Evolutionary conservation across 2,329 filamentous ascomycete species (phyloP).

Genomic region (Metarhizium sp.): DNA sequence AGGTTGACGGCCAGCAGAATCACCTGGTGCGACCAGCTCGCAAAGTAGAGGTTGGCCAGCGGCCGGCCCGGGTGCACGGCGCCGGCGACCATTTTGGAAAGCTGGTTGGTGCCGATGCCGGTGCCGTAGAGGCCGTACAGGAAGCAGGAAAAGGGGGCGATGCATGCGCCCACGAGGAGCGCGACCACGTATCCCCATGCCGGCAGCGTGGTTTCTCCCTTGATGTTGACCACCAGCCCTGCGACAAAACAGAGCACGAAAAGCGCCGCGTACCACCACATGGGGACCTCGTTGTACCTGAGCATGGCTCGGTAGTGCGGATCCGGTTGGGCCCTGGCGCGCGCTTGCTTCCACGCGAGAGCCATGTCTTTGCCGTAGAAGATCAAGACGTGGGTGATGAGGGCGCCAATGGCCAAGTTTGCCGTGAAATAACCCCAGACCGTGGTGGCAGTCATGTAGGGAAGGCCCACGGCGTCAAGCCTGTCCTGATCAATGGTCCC

Average conservation of each 20-base stretch:
- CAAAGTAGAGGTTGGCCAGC: slow-evolving; percentile 49
- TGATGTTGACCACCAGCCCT: slow-evolving; percentile 24
- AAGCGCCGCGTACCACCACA: slow-evolving; percentile 26
- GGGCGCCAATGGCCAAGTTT: slow-evolving; percentile 47
- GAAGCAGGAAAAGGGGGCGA: slow-evolving; percentile 15
- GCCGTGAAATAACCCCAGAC: slow-evolving; percentile 46
- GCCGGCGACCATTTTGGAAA: slow-evolving; percentile 48
- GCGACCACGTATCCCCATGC: slow-evolving; percentile 26
- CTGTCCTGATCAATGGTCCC: slow-evolving; percentile 32
- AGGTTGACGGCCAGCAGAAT: slow-evolving; percentile 40
- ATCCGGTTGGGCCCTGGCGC: slow-evolving; percentile 32
- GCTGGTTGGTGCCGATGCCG: slow-evolving; percentile 32
- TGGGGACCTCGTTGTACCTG: slow-evolving; percentile 37
- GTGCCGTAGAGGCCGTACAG: slow-evolving; percentile 44
- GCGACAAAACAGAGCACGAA: slow-evolving; percentile 22
- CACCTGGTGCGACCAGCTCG: slow-evolving; percentile 49
- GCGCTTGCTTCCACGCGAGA: slow-evolving; percentile 26
- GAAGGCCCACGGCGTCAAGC: slow-evolving; percentile 33
- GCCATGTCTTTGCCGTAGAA: slow-evolving; percentile 48
- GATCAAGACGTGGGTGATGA: slow-evolving; percentile 40
- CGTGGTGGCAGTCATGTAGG: slow-evolving; percentile 38
- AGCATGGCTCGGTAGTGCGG: slow-evolving; percentile 43
- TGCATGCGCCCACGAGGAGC: slow-evolving; percentile 16
- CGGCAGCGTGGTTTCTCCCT: slow-evolving; percentile 25
- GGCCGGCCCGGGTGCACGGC: slow-evolving; percentile 40